These are phyloP conservation scores for Saccharomycopsis sp. DNA, from an alignment of 805 yeast genomes.

Conservation along the genomic window DNA sequence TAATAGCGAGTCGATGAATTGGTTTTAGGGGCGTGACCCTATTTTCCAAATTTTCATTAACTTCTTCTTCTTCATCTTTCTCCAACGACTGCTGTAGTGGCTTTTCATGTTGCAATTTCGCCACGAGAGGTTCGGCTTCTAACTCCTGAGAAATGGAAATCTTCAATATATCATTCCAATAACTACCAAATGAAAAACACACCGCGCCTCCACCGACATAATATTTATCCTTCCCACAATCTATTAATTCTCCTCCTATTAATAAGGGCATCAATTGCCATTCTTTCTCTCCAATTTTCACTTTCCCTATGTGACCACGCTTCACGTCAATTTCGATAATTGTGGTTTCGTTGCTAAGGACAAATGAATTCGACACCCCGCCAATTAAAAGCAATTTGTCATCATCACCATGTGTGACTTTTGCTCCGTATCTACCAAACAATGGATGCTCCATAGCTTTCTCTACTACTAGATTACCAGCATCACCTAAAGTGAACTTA, in stretches of 20 bases:
- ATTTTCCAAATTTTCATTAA: neutral
- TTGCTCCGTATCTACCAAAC: conserved; percentile 45
- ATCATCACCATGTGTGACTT: conserved; percentile 28
- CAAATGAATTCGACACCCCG: conserved; percentile 41
- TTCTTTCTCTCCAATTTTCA: conserved; percentile 29
- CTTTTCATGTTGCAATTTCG: neutral
- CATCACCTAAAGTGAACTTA: conserved; percentile 27
- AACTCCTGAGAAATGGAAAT: neutral
- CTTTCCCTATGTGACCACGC: conserved; percentile 5
- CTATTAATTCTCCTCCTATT: conserved; percentile 44
- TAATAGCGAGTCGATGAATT: conserved; percentile 2
- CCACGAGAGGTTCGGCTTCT: neutral
- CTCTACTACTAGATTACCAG: conserved; percentile 22
- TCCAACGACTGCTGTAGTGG: no score
- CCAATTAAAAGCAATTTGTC: conserved; percentile 44
- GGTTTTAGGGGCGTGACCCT: neutral
- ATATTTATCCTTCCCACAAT: conserved; percentile 6
- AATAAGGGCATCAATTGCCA: conserved; percentile 43
- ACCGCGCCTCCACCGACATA: conserved; percentile 69
- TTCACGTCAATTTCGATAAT: conserved; percentile 28
- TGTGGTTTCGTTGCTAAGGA: conserved; percentile 31
- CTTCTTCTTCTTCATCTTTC: neutral
- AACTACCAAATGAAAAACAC: conserved; percentile 73
- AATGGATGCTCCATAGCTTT: conserved; percentile 26
- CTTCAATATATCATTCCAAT: conserved; percentile 32